Percentiles rank a stretch among this genome's conserved stretches.
These are phyloP conservation scores for Cyberlindnera galapagoensis DNA, from an alignment of 805 yeast species.

Conservation along the genomic window DNA sequence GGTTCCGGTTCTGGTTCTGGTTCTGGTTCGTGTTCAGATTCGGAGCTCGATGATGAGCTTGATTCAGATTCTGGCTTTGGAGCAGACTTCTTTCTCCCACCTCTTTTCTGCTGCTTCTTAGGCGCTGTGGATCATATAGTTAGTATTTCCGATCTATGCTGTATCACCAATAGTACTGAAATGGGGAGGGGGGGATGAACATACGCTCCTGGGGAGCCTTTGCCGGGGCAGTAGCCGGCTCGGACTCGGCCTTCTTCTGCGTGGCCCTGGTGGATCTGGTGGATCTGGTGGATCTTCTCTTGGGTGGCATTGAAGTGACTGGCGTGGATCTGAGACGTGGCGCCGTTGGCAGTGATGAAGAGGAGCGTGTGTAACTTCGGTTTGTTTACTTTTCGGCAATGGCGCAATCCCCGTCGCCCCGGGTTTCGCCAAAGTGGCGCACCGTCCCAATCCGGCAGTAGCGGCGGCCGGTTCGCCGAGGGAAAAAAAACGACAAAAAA, in stretches of 20 bases:
- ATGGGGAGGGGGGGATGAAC: slow-evolving; percentile 1
- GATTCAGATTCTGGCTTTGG: neutral
- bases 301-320: slow-evolving; percentile 24
- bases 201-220: slow-evolving; percentile 6
- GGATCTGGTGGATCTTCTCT: slow-evolving; percentile 18
- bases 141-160: neutral
- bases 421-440: no score
- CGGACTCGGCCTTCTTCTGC: slow-evolving; percentile 5
- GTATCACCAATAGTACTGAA: no score
- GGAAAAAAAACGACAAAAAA: slow-evolving; percentile 6
- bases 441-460: no score
- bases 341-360: no score
- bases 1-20: no score
- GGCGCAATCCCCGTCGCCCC: no score
- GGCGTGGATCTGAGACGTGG: no score
- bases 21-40: no score
- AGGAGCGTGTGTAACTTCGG: no score
- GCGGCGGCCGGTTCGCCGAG: slow-evolving; percentile 1
- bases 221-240: neutral
- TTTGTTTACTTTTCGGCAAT: slow-evolving; percentile 2
- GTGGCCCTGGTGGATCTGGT: slow-evolving; percentile 19
- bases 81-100: slow-evolving; percentile 1
- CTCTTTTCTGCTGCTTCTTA: slow-evolving; percentile 2
- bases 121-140: neutral
- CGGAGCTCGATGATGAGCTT: no score